Evolutionary conservation across 371 early-diverging fungal species (phyloP), one percentile per base, ranked within the genome.

Genomic region (Mortierella sp.): DNA sequence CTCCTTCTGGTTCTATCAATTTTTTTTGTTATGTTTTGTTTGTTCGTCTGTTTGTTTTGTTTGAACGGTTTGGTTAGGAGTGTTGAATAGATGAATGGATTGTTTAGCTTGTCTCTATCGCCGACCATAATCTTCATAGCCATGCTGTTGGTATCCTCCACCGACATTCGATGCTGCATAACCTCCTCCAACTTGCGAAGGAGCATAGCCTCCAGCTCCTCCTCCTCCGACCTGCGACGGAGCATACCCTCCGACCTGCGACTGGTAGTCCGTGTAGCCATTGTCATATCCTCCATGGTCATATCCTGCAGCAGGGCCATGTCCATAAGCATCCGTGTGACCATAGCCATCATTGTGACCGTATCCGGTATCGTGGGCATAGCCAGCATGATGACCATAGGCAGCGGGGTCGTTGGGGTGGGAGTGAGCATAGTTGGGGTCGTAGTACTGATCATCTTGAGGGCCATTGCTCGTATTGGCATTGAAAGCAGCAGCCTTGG

Each of bases 101-200:
- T 9, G 46, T 9, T 9, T 46, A 16, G 9, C 16, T 16, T 55
- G 55, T 6, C 30, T 26, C 26, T 60, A 60, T 25, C 29, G 60
- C 14, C 47, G 46, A 16, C 59, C 59, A 59, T 59, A 59, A 21
- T 60, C 26, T 1, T 60, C 28, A 25, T 60, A 44, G 18, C 57
- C 57, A 56, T 72, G 64, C 11, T 77, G 68, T 37, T 61, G 61
- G 51, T 77, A 72, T 7, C 72, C 72, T 0, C 76, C 77, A 15
- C 77, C 77, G 26, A 76, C 75, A 47, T 75, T 57, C 47, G 76
- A 67, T 19, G 60, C 60, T n/a, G 64, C 76, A 64, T 70, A 70
- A 12, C 60, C 60, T n/a, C 68, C 74, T 19, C 53, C 53, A 15
- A 73, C 74, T 6, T 73, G 63, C 23, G 72, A 72, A 2, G 62